phyloP scores from a whole-genome alignment of 1,284 basidiomycete genomes.

The Cutaneotrichosporon dermatis region DNA sequence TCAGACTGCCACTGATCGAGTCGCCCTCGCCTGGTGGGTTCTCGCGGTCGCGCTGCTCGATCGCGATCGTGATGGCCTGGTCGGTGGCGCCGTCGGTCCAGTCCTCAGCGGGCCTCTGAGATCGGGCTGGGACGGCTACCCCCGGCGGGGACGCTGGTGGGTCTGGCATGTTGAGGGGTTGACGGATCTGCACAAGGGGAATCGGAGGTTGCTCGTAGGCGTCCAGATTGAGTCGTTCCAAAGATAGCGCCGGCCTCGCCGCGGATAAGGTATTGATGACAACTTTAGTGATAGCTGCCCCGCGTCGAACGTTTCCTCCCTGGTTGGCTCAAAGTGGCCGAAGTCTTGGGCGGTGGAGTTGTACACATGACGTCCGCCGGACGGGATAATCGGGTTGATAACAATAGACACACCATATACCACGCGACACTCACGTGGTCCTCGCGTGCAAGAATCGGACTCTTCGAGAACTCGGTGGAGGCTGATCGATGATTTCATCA shows the following conservation, averaged over 20 bases:
- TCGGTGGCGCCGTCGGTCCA: slow-evolving; percentile 24
- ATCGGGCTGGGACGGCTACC: too few relatives aligned
- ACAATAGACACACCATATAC: too few relatives aligned
- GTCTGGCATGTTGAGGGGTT: slow-evolving; percentile 2
- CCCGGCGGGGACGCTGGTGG: neutral
- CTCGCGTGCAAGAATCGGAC: too few relatives aligned
- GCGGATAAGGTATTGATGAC: neutral
- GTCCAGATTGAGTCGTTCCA: neutral
- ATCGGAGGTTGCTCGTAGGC: neutral
- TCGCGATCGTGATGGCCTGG: slow-evolving; percentile 22
- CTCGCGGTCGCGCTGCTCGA: slow-evolving; percentile 22
- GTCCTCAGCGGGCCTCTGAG: slow-evolving; percentile 5
- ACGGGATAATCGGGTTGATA: too few relatives aligned
- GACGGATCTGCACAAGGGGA: slow-evolving; percentile 3
- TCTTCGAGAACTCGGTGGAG: slow-evolving; percentile 6
- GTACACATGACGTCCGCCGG: too few relatives aligned
- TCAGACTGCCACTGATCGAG: slow-evolving; percentile 18
- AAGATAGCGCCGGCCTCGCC: neutral
- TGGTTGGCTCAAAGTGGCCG: too few relatives aligned
- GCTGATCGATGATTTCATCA: slow-evolving; percentile 5
- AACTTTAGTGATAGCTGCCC: neutral
- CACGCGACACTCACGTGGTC: too few relatives aligned
- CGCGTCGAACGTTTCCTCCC: too few relatives aligned
- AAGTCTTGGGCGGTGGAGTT: too few relatives aligned
- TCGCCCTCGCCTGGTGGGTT: slow-evolving; percentile 21